phyloP scores from a whole-genome alignment of 768 basidiomycete species.

The Asterophora lycoperdoides region DNA sequence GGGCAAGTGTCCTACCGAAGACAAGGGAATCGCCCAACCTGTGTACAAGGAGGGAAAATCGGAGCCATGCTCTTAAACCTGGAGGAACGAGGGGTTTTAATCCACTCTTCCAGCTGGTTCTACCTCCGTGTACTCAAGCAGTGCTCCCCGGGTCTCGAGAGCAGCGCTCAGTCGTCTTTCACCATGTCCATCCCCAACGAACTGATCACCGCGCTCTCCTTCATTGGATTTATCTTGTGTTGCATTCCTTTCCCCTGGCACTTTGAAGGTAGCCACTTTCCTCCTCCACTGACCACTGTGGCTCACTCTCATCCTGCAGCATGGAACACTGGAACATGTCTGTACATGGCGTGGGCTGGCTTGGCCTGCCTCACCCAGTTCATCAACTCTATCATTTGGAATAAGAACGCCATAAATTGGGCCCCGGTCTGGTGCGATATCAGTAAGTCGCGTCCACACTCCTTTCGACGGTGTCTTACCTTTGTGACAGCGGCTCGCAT shows the following conservation, averaged over 20 bases:
- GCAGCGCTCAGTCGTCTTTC: conserved; percentile 8
- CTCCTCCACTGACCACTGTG: not conserved
- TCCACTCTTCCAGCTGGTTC: conserved; percentile 27
- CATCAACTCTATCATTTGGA: conserved; percentile 72
- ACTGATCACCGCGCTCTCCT: conserved; percentile 47
- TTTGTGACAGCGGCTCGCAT: conserved; percentile 38
- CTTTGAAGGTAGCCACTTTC: conserved; percentile 41
- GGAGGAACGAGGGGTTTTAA: conserved; percentile 10
- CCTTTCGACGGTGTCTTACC: not conserved
- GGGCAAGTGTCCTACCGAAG: conserved; percentile 16
- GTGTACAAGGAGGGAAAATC: conserved; percentile 32
- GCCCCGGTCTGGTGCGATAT: conserved; percentile 67
- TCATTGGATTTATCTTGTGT: conserved; percentile 53
- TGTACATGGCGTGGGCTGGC: conserved; percentile 68
- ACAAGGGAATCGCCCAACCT: conserved; percentile 45
- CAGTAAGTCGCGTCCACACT: conserved; percentile 27
- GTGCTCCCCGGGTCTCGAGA: conserved; percentile 18
- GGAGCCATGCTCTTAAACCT: conserved; percentile 37
- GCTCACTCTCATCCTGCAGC: not conserved
- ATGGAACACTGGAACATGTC: conserved; percentile 47
- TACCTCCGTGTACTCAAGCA: conserved; percentile 28
- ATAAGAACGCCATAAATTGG: conserved; percentile 47
- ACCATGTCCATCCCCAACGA: conserved; percentile 36
- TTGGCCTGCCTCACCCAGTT: conserved; percentile 53
- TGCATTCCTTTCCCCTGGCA: conserved; percentile 67